Percentiles rank a stretch among this genome's conserved stretches.
phyloP scores from a whole-genome alignment of 345 rosid species.

The Eucalyptus sp. region DNA sequence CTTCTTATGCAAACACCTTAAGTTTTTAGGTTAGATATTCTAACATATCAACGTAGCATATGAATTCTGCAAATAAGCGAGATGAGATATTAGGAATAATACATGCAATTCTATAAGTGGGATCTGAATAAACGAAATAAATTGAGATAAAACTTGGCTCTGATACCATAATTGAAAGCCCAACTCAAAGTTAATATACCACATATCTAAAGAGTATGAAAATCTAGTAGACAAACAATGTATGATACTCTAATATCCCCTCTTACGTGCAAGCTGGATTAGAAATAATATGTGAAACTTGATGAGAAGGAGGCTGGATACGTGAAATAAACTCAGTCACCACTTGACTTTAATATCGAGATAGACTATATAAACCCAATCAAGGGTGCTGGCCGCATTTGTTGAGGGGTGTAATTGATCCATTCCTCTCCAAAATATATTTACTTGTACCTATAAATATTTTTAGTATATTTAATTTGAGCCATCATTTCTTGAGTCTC shows the following conservation, averaged over 20 bases:
- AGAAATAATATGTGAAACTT: neutral
- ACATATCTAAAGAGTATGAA: neutral
- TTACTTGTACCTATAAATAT: neutral
- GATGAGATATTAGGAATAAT: neutral
- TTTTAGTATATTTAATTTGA: neutral
- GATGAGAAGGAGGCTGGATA: neutral
- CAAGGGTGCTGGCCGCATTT: neutral
- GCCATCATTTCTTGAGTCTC: neutral
- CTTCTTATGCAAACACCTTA: neutral
- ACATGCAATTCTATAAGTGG: neutral
- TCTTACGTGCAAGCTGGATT: neutral
- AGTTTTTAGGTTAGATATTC: neutral
- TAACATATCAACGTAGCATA: neutral
- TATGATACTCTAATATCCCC: neutral
- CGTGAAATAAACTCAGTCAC: neutral
- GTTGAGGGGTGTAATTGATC: neutral
- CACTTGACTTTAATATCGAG: neutral
- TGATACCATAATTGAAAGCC: neutral
- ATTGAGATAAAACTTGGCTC: fast-evolving
- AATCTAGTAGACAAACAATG: neutral
- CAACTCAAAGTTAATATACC: neutral
- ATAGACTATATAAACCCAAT: neutral
- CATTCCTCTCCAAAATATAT: neutral
- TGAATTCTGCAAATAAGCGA: fast-evolving
- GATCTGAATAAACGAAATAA: neutral